Conservation (phyloP, 202 grass and related monocot species). For the Panicum hallii region DNA sequence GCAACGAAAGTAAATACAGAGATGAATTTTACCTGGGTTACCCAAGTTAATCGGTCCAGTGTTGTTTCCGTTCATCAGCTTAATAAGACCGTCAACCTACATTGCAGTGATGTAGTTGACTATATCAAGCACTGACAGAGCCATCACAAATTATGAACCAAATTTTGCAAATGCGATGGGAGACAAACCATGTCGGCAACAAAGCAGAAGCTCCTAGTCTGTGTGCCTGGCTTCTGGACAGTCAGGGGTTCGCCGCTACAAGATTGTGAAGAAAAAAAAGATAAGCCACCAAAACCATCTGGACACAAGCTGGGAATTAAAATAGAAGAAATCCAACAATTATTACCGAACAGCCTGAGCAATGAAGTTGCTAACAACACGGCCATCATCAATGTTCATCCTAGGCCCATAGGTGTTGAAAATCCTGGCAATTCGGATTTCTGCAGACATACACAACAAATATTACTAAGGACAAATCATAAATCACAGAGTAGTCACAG, state of each 20-base stretch:
- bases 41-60: constrained; percentile 97
- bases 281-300: constrained; percentile 39
- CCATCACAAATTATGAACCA: constrained; percentile 24
- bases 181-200: constrained; percentile 90
- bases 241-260: constrained; percentile 85
- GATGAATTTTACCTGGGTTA: constrained; percentile 77
- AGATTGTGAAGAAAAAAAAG: constrained; percentile 21
- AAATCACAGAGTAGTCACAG: not conserved
- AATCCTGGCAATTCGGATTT: constrained; percentile 99
- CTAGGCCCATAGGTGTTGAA: constrained; percentile 99
- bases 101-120: constrained; percentile 37
- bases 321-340: constrained; percentile 34
- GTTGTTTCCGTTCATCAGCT: constrained; percentile 93
- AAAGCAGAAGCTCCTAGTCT: constrained; percentile 99
- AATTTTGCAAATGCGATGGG: not conserved
- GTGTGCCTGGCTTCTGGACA: constrained; percentile 97
- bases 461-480: not conserved
- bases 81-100: constrained; percentile 97
- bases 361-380: constrained; percentile 99
- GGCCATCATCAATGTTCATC: constrained; percentile 99
- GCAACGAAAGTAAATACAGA: constrained; percentile 28
- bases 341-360: constrained; percentile 98
- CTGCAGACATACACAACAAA: constrained; percentile 53
- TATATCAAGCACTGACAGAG: constrained; percentile 7
- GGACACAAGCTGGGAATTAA: not conserved